phyloP scores from a whole-genome alignment of 371 early-diverging fungal species.

The Funneliformis caledonium region DNA sequence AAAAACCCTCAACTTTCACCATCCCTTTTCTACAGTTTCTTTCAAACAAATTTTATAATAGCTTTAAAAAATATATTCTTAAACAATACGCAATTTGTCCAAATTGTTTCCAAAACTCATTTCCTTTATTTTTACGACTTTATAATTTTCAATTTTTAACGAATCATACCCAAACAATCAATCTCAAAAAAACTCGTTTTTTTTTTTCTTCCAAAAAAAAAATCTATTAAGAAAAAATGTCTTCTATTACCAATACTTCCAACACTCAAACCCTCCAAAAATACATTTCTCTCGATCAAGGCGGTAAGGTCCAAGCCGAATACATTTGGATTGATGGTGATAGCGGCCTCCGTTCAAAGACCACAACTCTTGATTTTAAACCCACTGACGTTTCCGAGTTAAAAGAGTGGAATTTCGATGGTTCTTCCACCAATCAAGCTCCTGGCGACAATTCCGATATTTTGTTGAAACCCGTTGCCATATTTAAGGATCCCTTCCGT shows the following conservation, averaged over 20 bases:
- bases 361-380: constrained; percentile 52
- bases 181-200: no score
- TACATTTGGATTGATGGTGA: constrained; percentile 68
- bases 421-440: constrained; percentile 66
- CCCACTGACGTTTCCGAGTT: constrained; percentile 53
- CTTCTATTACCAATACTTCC: constrained; percentile 39
- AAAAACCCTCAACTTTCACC: no score
- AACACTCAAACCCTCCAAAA: constrained; percentile 56
- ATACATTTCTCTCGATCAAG: constrained; percentile 60
- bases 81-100: no score
- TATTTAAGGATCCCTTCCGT: constrained; percentile 66
- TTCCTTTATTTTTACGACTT: no score
- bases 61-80: no score
- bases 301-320: constrained; percentile 60
- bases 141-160: no score
- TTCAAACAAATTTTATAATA: no score
- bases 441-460: constrained; percentile 67
- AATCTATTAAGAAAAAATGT: background rate
- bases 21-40: no score
- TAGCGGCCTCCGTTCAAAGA: constrained; percentile 55
- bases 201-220: no score
- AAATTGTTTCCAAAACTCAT: no score
- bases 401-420: constrained; percentile 69
- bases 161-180: no score
- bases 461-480: constrained; percentile 58